A percentile compares a stretch with the other conserved stretches of the same genome.
Evolutionary conservation across 352 stramenopile species (phyloP).

Genomic region (Phytophthora pluvialis): DNA sequence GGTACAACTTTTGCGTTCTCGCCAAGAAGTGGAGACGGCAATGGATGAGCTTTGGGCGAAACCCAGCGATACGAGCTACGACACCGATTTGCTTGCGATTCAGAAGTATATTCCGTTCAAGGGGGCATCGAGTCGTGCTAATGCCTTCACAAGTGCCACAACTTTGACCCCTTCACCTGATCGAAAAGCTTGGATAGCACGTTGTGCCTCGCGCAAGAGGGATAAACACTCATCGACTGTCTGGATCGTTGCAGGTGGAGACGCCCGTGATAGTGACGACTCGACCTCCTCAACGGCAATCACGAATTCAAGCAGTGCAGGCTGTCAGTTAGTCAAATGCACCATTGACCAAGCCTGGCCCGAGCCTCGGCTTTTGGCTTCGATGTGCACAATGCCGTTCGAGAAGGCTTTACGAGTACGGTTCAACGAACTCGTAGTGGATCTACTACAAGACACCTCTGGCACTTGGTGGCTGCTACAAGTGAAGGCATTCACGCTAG

Average conservation of each 20-base stretch:
- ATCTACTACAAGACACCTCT: slow-evolving; percentile 59
- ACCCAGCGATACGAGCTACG: neutral
- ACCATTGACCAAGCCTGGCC: slow-evolving; percentile 58
- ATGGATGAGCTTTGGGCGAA: slow-evolving; percentile 28
- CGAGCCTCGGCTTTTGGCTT: slow-evolving; percentile 45
- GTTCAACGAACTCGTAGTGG: slow-evolving; percentile 58
- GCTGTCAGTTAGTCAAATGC: slow-evolving; percentile 71
- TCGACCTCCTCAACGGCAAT: slow-evolving; percentile 1
- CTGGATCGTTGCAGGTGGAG: slow-evolving; percentile 62
- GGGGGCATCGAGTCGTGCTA: slow-evolving; percentile 21
- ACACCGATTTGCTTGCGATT: slow-evolving; percentile 33
- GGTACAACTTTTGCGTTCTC: slow-evolving; percentile 17
- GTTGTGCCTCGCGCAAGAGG: slow-evolving; percentile 60
- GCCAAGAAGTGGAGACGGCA: slow-evolving; percentile 25
- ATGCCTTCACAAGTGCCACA: neutral
- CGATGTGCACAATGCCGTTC: slow-evolving; percentile 41
- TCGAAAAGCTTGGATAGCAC: slow-evolving; percentile 59
- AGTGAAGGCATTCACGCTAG: slow-evolving; percentile 67
- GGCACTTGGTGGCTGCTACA: slow-evolving; percentile 74
- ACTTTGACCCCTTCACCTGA: neutral
- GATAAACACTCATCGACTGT: slow-evolving; percentile 51
- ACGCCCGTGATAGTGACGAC: neutral
- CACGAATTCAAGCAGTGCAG: slow-evolving; percentile 30
- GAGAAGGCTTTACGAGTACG: slow-evolving; percentile 47
- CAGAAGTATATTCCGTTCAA: slow-evolving; percentile 61